These are phyloP conservation scores for Exophiala sp. DNA, from an alignment of 2,329 filamentous ascomycete genomes.

Conservation along the genomic window DNA sequence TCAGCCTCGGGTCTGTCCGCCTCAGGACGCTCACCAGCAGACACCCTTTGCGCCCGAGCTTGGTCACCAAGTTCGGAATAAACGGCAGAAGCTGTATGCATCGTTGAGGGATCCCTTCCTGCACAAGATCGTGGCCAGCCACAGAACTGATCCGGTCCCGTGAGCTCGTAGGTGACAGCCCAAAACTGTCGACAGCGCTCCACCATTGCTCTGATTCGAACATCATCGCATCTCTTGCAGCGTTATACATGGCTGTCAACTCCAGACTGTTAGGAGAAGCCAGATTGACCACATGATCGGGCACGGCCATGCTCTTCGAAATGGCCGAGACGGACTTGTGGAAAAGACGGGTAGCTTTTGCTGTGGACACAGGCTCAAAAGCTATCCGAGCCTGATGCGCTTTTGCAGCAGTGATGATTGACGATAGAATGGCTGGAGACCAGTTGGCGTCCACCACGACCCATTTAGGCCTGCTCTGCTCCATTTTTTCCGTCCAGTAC, in stretches of 20 bases:
- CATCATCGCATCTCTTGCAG: conserved; percentile 60
- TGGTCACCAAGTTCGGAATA: conserved; percentile 77
- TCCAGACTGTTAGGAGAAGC: conserved; percentile 80
- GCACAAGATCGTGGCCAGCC: conserved; percentile 62
- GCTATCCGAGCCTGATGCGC: conserved; percentile 55
- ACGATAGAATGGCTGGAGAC: conserved; percentile 58
- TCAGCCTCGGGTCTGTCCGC: conserved; percentile 62
- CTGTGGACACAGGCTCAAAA: conserved; percentile 83
- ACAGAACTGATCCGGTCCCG: conserved; percentile 64
- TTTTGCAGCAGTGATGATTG: conserved; percentile 61
- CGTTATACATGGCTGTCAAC: conserved; percentile 68
- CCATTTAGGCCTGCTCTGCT: conserved; percentile 60
- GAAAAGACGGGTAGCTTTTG: conserved; percentile 70
- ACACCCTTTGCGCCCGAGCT: conserved; percentile 70
- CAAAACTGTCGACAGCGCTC: conserved; percentile 68
- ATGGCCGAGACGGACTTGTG: conserved; percentile 31
- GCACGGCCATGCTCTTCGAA: conserved; percentile 43
- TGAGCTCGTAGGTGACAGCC: conserved; percentile 63
- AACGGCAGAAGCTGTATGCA: conserved; percentile 80
- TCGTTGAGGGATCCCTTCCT: conserved; percentile 77
- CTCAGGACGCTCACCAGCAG: conserved; percentile 66
- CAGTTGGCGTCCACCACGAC: conserved; percentile 86
- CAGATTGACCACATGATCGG: conserved; percentile 63
- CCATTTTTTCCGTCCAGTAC: conserved; percentile 59
- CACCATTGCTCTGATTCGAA: conserved; percentile 73